Conservation (phyloP, 495 filamentous ascomycete species). For the Chlorociboria aeruginascens region DNA sequence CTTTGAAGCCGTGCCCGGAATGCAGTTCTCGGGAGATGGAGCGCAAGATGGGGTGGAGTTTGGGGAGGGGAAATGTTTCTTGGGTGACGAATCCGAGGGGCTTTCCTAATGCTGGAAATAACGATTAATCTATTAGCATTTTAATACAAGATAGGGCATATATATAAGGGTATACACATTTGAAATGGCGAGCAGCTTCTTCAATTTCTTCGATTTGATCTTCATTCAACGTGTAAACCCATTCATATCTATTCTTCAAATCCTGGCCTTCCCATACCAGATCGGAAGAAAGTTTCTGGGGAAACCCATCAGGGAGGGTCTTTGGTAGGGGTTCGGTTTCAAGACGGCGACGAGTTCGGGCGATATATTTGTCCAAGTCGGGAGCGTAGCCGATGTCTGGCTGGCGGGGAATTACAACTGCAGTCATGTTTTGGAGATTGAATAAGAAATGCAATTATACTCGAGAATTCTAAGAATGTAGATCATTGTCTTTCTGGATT, state of each 20-base stretch:
- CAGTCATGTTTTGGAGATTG: no score
- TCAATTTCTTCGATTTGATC: constrained; percentile 44
- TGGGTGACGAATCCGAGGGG: constrained; percentile 35
- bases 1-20: constrained; percentile 47
- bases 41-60: constrained; percentile 32
- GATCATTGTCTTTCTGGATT: no score
- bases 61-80: constrained; percentile 46
- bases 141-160: neutral
- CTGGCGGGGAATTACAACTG: no score
- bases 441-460: no score
- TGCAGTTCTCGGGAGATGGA: constrained; percentile 42
- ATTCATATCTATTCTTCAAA: constrained; percentile 35
- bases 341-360: no score
- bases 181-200: constrained; percentile 40
- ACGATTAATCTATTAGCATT: neutral
- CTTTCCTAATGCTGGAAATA: constrained; percentile 26
- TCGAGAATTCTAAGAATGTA: no score
- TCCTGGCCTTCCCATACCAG: constrained; percentile 49
- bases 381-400: no score
- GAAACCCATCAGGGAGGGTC: constrained; percentile 37
- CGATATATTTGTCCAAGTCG: no score
- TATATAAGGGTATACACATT: constrained; percentile 23
- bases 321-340: no score
- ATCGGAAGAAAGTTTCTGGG: constrained; percentile 30
- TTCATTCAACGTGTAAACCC: constrained; percentile 35